Evolutionary conservation across 2,329 filamentous ascomycete genomes (phyloP).

Genomic region (Pseudogymnoascus sp.): DNA sequence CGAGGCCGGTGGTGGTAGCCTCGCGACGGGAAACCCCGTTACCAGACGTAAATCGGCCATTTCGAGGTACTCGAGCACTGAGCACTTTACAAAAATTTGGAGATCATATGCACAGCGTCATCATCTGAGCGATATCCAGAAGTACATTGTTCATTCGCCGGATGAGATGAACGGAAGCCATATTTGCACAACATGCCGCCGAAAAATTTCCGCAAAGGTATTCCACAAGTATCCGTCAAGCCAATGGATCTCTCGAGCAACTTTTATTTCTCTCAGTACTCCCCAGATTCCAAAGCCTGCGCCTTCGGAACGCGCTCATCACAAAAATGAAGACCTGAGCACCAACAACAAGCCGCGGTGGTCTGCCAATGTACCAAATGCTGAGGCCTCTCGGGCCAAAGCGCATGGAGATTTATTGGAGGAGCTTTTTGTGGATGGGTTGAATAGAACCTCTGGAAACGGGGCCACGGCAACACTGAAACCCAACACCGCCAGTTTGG

Average conservation of each 20-base stretch:
- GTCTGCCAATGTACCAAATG: background rate
- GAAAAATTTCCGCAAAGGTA: conserved; percentile 15
- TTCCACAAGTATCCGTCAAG: conserved; percentile 15
- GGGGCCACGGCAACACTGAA: conserved; percentile 8
- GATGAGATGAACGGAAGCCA: conserved; percentile 23
- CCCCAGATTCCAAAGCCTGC: conserved; percentile 13
- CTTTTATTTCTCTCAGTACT: conserved; percentile 23
- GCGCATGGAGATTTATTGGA: conserved; percentile 24
- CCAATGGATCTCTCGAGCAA: conserved; percentile 22
- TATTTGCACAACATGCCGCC: conserved; percentile 27
- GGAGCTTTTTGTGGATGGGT: conserved; percentile 26
- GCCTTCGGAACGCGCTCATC: background rate
- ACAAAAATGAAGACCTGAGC: background rate
- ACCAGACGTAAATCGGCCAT: background rate
- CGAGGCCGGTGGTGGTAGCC: background rate
- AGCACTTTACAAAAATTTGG: background rate
- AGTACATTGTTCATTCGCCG: background rate
- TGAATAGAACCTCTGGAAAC: conserved; percentile 15
- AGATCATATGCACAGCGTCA: background rate
- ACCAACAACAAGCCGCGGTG: background rate
- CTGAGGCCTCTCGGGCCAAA: background rate
- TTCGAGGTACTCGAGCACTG: background rate
- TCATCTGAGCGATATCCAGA: conserved; percentile 4
- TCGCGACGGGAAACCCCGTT: conserved; percentile 6
- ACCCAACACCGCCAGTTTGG: conserved; percentile 15